These are phyloP conservation scores for Bruguiera gymnorhiza DNA, from an alignment of 345 rosid genomes.

Conservation along the genomic window DNA sequence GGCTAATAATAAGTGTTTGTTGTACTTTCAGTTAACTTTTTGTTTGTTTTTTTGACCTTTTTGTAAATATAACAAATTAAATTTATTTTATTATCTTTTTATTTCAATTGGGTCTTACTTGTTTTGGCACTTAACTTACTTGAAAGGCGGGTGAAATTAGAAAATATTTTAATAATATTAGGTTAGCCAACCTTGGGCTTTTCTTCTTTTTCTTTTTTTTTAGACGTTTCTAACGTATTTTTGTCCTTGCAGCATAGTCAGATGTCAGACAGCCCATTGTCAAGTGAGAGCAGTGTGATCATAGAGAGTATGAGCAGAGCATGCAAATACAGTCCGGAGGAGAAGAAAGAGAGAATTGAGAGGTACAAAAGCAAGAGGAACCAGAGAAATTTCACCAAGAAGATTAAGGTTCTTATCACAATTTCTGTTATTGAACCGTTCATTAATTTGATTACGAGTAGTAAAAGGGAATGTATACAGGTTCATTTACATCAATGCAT, in stretches of 20 bases:
- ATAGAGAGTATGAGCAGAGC: constrained; percentile 88
- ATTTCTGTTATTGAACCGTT: neutral
- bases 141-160: no score
- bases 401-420: constrained; percentile 62
- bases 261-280: constrained; percentile 51
- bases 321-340: constrained; percentile 71
- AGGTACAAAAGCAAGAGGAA: constrained; percentile 80
- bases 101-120: no score
- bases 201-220: neutral
- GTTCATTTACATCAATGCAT: neutral
- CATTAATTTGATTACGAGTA: neutral
- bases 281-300: constrained; percentile 75
- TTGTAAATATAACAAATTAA: no score
- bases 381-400: constrained; percentile 90
- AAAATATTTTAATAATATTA: no score
- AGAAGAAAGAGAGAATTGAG: constrained; percentile 85
- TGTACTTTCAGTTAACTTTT: no score
- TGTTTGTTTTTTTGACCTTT: no score
- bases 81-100: no score
- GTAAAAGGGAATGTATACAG: neutral
- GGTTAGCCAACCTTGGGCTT: no score
- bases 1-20: no score
- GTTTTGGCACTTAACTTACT: no score
- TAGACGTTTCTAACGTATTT: neutral
- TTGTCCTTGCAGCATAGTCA: constrained; percentile 25